These are phyloP conservation scores for Eucalyptus cloeziana DNA, from an alignment of 345 rosid species.

Conservation along the genomic window DNA sequence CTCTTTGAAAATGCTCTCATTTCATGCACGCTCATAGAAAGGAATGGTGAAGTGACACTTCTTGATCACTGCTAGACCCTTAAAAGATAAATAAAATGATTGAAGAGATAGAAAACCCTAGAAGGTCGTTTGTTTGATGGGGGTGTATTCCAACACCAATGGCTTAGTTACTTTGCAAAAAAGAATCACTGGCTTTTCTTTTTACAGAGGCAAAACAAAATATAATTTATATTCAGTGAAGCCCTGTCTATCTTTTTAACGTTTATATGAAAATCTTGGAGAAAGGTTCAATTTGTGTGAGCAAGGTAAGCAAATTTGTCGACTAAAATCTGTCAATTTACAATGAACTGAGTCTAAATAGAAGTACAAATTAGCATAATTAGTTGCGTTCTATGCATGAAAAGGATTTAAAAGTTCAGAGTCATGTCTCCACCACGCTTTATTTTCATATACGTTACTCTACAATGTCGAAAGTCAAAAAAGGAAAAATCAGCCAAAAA, in stretches of 20 bases:
- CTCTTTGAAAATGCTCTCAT: constrained; percentile 21
- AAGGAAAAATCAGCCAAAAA: neutral
- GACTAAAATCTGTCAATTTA: neutral
- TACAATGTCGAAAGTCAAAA: neutral
- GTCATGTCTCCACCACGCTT: neutral
- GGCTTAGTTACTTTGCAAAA: neutral
- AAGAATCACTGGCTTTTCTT: neutral
- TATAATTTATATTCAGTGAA: neutral
- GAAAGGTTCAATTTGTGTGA: neutral
- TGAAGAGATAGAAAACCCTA: neutral
- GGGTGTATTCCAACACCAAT: neutral
- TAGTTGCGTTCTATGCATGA: neutral
- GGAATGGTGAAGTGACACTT: neutral
- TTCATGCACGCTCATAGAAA: neutral
- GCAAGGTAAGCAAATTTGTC: neutral
- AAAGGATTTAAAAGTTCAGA: neutral
- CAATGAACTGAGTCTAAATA: neutral
- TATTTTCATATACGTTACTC: neutral
- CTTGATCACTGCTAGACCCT: neutral
- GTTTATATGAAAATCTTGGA: neutral
- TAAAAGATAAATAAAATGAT: neutral
- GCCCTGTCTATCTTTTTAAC: neutral
- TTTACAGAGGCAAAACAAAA: neutral
- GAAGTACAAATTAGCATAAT: neutral
- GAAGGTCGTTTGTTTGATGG: neutral